phyloP scores from a whole-genome alignment of 139 green algal species.

The Chlamydomonas sp. region DNA sequence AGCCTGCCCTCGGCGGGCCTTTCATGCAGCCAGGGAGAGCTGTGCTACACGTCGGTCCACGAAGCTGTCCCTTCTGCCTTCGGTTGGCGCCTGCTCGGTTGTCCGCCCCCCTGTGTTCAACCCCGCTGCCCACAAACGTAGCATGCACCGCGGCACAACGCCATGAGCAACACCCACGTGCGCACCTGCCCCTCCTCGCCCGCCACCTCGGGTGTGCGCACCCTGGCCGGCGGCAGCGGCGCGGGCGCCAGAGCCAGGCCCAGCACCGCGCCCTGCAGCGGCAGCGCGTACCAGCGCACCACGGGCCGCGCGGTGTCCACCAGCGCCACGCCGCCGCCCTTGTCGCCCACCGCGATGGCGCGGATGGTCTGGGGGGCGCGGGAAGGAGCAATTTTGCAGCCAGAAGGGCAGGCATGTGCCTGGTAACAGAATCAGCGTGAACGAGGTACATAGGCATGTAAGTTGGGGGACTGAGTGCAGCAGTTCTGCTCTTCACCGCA shows the following conservation, averaged over 20 bases:
- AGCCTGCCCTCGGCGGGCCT: too few species aligned
- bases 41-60: too few species aligned
- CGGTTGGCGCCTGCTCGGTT: too few species aligned
- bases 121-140: background rate
- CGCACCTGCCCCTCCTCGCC: background rate
- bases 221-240: slow-evolving; percentile 25
- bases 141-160: background rate
- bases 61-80: too few species aligned
- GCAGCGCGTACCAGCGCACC: slow-evolving; percentile 38
- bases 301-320: slow-evolving; percentile 41
- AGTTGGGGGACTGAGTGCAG: too few species aligned
- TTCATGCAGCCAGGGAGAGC: too few species aligned
- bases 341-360: slow-evolving; percentile 13
- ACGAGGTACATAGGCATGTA: too few species aligned
- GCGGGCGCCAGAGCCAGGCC: slow-evolving; percentile 31
- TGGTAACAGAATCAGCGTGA: background rate
- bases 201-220: background rate
- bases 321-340: slow-evolving; percentile 37
- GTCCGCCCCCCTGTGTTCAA: background rate
- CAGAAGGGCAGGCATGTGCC: background rate
- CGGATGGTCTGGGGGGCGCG: slow-evolving; percentile 9
- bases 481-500: too few species aligned
- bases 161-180: background rate
- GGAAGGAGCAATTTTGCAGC: background rate
- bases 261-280: slow-evolving; percentile 19